Evolutionary conservation across 2,329 filamentous ascomycete species (phyloP).

Genomic region (Trichoderma atrobrunneum): DNA sequence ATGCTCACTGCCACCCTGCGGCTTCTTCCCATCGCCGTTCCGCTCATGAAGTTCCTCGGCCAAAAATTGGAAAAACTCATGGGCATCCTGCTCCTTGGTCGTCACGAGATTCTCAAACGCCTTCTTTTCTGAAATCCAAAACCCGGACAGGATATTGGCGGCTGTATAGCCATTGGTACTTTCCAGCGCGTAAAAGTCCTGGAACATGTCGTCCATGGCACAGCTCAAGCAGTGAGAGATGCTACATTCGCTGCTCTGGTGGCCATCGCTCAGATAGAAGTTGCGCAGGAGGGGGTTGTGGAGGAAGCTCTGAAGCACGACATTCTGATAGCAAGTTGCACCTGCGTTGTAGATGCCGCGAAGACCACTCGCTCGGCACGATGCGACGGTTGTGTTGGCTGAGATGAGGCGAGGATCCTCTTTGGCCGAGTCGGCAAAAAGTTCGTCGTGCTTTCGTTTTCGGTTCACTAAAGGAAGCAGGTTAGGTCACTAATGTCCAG

Average conservation of each 20-base stretch:
- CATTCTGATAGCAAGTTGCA: constrained; percentile 98
- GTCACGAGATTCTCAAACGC: constrained; percentile 75
- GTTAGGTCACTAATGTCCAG: constrained; percentile 10
- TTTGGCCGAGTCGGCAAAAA: constrained; percentile 60
- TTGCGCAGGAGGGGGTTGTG: constrained; percentile 91
- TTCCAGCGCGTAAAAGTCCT: constrained; percentile 68
- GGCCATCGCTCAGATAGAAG: constrained; percentile 88
- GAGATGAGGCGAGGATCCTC: constrained; percentile 76
- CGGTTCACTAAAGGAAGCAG: constrained; percentile 45
- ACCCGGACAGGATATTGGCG: constrained; percentile 81
- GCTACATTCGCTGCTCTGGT: constrained; percentile 72
- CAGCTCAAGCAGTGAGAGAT: constrained; percentile 63
- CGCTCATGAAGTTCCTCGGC: constrained; percentile 86
- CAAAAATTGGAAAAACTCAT: constrained; percentile 95
- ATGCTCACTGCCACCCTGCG: constrained; percentile 57
- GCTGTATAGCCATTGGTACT: constrained; percentile 88
- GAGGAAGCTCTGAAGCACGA: constrained; percentile 87
- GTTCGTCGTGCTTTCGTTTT: constrained; percentile 74
- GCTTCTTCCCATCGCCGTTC: constrained; percentile 67
- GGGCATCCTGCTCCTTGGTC: constrained; percentile 93
- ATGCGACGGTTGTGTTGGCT: constrained; percentile 72
- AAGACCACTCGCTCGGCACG: constrained; percentile 82
- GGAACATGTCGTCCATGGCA: constrained; percentile 71
- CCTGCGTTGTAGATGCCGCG: constrained; percentile 95
- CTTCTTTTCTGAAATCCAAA: constrained; percentile 80